Evolutionary conservation across 176 grass and related monocot species (phyloP).

Genomic region (Dactylis glomerata): DNA sequence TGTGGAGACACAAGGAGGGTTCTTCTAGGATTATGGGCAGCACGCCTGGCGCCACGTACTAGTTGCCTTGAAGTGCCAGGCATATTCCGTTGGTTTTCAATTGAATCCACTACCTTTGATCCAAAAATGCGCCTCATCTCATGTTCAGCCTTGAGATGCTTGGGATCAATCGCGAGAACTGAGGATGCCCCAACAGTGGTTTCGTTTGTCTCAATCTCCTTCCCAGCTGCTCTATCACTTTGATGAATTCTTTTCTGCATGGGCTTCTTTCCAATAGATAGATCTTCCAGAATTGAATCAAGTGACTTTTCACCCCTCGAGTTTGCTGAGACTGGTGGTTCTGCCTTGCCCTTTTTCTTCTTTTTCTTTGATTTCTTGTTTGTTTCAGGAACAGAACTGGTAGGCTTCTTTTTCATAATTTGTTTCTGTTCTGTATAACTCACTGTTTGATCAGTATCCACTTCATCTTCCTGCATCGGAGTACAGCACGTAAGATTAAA

Average conservation of each 20-base stretch:
- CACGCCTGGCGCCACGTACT: slow-evolving; percentile 66
- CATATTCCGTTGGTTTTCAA: slow-evolving; percentile 74
- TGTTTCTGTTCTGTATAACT: slow-evolving; percentile 36
- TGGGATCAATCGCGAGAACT: slow-evolving; percentile 75
- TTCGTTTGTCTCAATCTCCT: slow-evolving; percentile 40
- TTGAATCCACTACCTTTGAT: slow-evolving; percentile 94
- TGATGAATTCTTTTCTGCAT: slow-evolving; percentile 32
- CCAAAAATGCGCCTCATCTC: slow-evolving; percentile 98
- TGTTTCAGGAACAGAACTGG: slow-evolving; percentile 30
- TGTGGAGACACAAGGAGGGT: slow-evolving; percentile 79
- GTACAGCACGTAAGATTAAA: not conserved
- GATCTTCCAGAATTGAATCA: slow-evolving; percentile 75
- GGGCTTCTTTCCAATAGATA: slow-evolving; percentile 60
- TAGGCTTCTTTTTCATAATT: slow-evolving; percentile 34
- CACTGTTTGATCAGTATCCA: slow-evolving; percentile 34
- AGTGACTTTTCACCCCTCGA: slow-evolving; percentile 49
- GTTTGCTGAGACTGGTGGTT: slow-evolving; percentile 25
- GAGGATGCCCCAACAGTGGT: slow-evolving; percentile 25
- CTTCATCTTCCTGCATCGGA: slow-evolving; percentile 71
- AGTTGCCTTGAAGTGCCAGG: slow-evolving; percentile 68
- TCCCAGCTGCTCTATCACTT: slow-evolving; percentile 40
- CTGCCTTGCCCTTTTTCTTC: slow-evolving; percentile 80
- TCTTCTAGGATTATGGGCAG: slow-evolving; percentile 69
- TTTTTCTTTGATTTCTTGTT: slow-evolving; percentile 96
- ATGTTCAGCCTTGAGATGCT: slow-evolving; percentile 88